Evolutionary conservation across 2,329 filamentous ascomycete species (phyloP).

Genomic region (Lasiodiplodia sp.): DNA sequence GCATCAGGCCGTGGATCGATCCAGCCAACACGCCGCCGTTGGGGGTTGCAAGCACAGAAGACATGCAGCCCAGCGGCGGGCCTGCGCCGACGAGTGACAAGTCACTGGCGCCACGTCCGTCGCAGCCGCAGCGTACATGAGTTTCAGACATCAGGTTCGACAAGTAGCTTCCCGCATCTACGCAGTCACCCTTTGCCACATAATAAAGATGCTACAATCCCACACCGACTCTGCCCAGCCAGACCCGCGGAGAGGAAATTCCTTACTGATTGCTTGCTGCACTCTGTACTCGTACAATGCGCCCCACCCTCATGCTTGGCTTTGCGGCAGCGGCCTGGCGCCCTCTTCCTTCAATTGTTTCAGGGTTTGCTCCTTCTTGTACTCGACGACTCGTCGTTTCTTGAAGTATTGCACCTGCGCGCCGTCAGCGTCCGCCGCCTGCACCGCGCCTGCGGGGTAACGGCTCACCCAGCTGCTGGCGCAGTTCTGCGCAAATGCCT

Average conservation of each 20-base stretch:
- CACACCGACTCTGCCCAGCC: slow-evolving; percentile 23
- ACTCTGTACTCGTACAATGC: slow-evolving; percentile 26
- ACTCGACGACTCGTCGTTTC: slow-evolving; percentile 91
- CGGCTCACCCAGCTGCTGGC: slow-evolving; percentile 81
- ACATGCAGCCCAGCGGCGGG: slow-evolving; percentile 23
- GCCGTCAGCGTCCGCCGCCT: slow-evolving; percentile 15
- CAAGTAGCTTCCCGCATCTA: slow-evolving; percentile 23
- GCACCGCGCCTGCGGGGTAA: slow-evolving; percentile 1
- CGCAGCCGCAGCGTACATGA: slow-evolving; percentile 24
- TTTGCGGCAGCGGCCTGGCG: slow-evolving; percentile 63
- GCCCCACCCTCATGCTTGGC: slow-evolving; percentile 18
- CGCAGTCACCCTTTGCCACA: slow-evolving; percentile 24
- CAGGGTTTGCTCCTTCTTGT: slow-evolving; percentile 81
- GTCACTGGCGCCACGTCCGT: slow-evolving; percentile 25
- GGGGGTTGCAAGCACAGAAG: slow-evolving; percentile 20
- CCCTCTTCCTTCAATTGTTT: slow-evolving; percentile 75
- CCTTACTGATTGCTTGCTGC: slow-evolving; percentile 27
- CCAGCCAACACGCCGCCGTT: slow-evolving; percentile 3
- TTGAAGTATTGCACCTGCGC: slow-evolving; percentile 94
- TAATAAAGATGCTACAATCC: slow-evolving; percentile 24
- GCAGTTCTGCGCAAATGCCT: slow-evolving; percentile 82
- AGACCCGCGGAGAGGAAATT: slow-evolving; percentile 1
- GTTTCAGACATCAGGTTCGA: slow-evolving; percentile 18
- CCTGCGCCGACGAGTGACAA: slow-evolving; percentile 16
- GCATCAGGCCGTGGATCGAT: slow-evolving; percentile 14